Evolutionary conservation across 2,329 filamentous ascomycete genomes (phyloP), one percentile per base, ranked within the genome.

Genomic region (Trichoderma lentiforme): DNA sequence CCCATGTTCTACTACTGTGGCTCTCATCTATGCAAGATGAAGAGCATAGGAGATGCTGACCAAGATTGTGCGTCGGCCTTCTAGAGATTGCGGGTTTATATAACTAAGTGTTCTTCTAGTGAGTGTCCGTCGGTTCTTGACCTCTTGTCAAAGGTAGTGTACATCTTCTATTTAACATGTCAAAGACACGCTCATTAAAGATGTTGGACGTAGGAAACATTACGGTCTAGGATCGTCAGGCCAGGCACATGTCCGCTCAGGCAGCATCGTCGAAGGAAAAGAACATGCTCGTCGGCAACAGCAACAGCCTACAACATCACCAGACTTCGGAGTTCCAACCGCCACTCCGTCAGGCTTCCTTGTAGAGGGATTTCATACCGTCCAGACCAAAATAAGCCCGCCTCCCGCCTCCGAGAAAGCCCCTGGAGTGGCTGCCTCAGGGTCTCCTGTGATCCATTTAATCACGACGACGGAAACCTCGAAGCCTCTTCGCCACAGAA

Each of bases 1-100:
- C 83, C 82, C 80, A 76, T 79, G 53, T 78, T 88, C 26, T 88
- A 88, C 76, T 86, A 85, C 77, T 88, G 87, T 77, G 85, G 88
- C 76, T 81, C 82, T 63, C 82, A 81, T 65, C 81, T 81, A 63
- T 89, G 86, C 75, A 86, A 86, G 32, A 85, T 88, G 58, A 78
- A 81, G 68, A 78, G 80, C 65, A 73, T 80, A 32, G 73, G 72
- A 14, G 72, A 73, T 32, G 65, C 71, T 63, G 79, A 77, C n/a
- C 81, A 84, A 77, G 85, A 87, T 76, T 86, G 87, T 82, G 79
- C 62, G 80, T 78, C 12, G 28, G n/a, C 34, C 24, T 30, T 28
- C 2, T 11, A 21, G 12, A 58, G 26, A 7, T n/a, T 3, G 14
- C 3, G 8, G 18, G 21, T 18, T 11, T 8, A 6, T n/a, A 56